Base-by-base conservation (phyloP, 2,329 filamentous ascomycete species). In the Exserohilum turcica region DNA sequence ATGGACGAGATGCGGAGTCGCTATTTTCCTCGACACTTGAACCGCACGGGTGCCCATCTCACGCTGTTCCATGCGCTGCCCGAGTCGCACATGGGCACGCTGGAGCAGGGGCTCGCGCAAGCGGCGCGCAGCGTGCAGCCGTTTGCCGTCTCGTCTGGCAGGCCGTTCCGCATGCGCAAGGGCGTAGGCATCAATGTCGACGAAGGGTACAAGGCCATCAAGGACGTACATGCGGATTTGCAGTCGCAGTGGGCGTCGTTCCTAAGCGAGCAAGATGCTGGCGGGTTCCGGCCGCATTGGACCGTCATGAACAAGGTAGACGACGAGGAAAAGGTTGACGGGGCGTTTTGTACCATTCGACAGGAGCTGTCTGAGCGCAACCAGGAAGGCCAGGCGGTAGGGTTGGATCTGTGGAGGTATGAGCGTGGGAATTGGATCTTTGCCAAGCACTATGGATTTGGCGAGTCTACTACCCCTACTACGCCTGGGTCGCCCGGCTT, bases 271-370 rank as follows among this genome's bases (percentile, higher is more conserved):
- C 77, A 79, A 61, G 78, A 80, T 57, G 64, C 64, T n/a, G 70
- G 70, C 3, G 72, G 69, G 0, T 75, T 73, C 60, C 66, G 66
- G 6, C 70, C 75, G 7, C 78, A 79, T 46, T 79, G 77, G 68
- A 79, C 77, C 9, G 70, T 79, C 13, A 78, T 78, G 77, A 79
- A 79, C 51, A 79, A 79, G 56, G 76, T 77, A 3, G 71, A 76
- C 33, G 74, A 77, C n/a, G 71, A 75, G 47, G 57, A 61, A 12
- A 71, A 70, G 38, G 74, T 78, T 0, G 52, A 65, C 18, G 60
- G 65, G 15, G 72, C 76, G n/a, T 72, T 76, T 46, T 64, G 68
- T 7, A 71, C 75, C 13, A 61, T 78, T 16, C 54, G 65, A 29
- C 52, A 60, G 27, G 66, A 63, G 13, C 9, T 78, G 62, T 66